phyloP scores from a whole-genome alignment of 2,329 filamentous ascomycete species.

The Helotiales sp. region DNA sequence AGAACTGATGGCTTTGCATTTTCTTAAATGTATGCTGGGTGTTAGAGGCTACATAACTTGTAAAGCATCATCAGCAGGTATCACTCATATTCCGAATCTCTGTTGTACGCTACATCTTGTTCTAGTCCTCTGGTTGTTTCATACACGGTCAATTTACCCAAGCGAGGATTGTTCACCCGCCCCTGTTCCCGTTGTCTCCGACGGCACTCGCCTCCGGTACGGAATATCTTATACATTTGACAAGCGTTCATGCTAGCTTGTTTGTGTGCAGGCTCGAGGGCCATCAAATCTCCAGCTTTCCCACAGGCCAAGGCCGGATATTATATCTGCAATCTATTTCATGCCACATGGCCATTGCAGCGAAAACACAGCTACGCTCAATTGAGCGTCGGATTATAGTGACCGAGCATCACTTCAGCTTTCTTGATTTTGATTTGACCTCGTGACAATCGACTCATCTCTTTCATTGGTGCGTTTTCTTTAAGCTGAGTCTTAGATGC shows the following conservation, averaged over 20 bases:
- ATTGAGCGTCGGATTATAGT: conserved; percentile 10
- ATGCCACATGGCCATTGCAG: conserved; percentile 19
- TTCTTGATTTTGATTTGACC: not conserved
- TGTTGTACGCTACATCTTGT: too few relatives aligned
- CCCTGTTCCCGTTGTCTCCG: not conserved
- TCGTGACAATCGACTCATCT: not conserved
- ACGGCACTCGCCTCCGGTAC: not conserved
- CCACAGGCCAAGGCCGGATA: too few relatives aligned
- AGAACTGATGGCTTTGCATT: too few relatives aligned
- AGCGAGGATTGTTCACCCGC: not conserved
- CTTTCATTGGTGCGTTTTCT: not conserved
- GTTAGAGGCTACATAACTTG: too few relatives aligned
- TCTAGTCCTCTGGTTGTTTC: not conserved
- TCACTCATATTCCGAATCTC: not conserved
- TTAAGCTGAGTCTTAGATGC: not conserved
- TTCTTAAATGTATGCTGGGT: too few relatives aligned
- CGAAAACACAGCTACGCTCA: too few relatives aligned
- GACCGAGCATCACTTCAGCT: not conserved
- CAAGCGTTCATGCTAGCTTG: not conserved
- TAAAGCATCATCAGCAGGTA: not conserved
- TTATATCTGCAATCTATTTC: conserved; percentile 19
- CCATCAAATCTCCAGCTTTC: not conserved
- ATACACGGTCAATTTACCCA: not conserved
- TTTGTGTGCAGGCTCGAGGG: not conserved
- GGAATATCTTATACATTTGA: not conserved